Evolutionary conservation across 352 stramenopile species (phyloP), one percentile per base, ranked within the genome.

Genomic region (Pythium volutum): DNA sequence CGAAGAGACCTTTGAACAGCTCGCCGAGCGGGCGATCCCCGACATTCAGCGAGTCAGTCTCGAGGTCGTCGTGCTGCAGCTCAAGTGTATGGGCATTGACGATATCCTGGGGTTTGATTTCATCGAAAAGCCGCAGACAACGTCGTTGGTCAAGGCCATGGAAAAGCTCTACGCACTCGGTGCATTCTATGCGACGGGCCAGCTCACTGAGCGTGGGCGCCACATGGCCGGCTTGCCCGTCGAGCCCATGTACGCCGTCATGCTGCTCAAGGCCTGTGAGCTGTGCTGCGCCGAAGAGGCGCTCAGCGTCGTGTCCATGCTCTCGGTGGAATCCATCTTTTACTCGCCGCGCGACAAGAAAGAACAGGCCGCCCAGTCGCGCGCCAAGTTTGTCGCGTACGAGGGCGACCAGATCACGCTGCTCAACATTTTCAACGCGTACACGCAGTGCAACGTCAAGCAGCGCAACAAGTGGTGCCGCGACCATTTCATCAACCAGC

Each of bases 291-390:
- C 77, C 1, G 79, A 94, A 42, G 86, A 96, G 64, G 84, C 87
- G 22, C 69, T 96, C 34, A 95, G 76, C 39, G 84, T 97, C 9
- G 88, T 93, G 16, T 81, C 88, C 15, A 97, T 97, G 89, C 73
- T 96, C 25, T 93, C 79, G 25, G 87, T 96, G 18, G 89, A 97
- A 63, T 91, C 81, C 12, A 91, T 96, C 46, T 97, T 97, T 65
- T 95, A 89, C 57, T 92, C 82, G 26, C 86, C 86, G 38, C 72
- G 80, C 0, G 84, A 95, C 69, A 89, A 91, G 75, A 93, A 95
- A 55, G 80, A 81, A 10, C 79, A 92, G 51, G 86, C 86, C 0
- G 86, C 86, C 27, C 80, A 91, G 57, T 93, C 83, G 1, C 80
- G 85, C 16, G 83, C 81, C 16, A 78, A 83, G 36, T 93, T 95